A percentile compares a stretch with the other conserved stretches of the same genome.
phyloP scores from a whole-genome alignment of 1,284 basidiomycete species.

The Pseudozyma sp. region DNA sequence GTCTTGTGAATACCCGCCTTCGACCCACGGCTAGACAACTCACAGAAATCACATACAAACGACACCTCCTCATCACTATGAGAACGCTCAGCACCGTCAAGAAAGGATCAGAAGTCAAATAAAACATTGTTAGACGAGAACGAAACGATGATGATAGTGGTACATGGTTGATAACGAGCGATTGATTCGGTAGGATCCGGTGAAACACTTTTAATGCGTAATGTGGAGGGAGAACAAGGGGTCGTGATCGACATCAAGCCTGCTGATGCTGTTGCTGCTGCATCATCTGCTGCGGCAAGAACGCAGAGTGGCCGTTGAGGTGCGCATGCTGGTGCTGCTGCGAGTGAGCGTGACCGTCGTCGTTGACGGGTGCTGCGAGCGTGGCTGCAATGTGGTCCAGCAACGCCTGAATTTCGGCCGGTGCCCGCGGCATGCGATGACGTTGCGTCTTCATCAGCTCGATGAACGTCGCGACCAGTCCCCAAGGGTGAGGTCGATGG shows the following conservation, averaged over 20 bases:
- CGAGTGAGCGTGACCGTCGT: slow-evolving; percentile 12
- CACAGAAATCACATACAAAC: too few relatives aligned
- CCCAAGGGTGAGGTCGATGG: slow-evolving; percentile 97
- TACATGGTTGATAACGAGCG: slow-evolving; percentile 4
- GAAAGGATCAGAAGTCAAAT: neutral
- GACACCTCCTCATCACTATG: too few relatives aligned
- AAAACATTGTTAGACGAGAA: neutral
- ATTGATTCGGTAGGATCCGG: slow-evolving; percentile 1
- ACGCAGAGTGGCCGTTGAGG: slow-evolving; percentile 31
- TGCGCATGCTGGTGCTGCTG: slow-evolving; percentile 24
- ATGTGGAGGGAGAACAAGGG: neutral
- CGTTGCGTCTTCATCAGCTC: slow-evolving; percentile 75
- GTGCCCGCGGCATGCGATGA: slow-evolving; percentile 55
- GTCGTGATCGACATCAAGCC: slow-evolving; percentile 8
- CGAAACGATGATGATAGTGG: slow-evolving; percentile 1
- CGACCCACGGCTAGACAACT: too few relatives aligned
- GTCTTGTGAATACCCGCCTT: too few relatives aligned
- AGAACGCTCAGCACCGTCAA: too few relatives aligned
- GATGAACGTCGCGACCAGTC: slow-evolving; percentile 90
- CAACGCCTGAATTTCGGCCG: slow-evolving; percentile 64
- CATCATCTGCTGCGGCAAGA: slow-evolving; percentile 28
- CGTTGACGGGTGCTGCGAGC: slow-evolving; percentile 24
- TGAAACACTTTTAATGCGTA: neutral
- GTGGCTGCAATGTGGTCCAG: slow-evolving; percentile 62
- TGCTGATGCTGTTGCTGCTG: slow-evolving; percentile 29